Base-by-base conservation (phyloP, 2,329 filamentous ascomycete genomes). In the Fusarium subglutinans region DNA sequence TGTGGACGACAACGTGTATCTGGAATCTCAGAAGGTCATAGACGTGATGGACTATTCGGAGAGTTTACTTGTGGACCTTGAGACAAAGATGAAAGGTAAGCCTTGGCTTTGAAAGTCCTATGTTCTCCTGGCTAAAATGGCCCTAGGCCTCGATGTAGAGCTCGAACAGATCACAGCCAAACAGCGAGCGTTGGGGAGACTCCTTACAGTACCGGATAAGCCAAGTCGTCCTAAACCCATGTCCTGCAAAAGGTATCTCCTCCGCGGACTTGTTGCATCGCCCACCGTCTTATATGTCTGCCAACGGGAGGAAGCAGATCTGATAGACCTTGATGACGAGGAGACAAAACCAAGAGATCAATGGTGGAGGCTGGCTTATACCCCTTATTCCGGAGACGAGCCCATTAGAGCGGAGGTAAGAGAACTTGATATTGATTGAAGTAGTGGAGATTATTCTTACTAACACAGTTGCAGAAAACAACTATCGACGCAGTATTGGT, bases 301-400 rank as follows among this genome's bases (percentile, higher is more conserved):
- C 73, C 83, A 82, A 65, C 82, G 84, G 43, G 76, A 81, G 22
- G 83, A 84, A 61, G 78, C 79, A 9, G 81, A 85, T 57, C 76
- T 86, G 38, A 84, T 86, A 56, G 84, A 87, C 22, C 54, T 86
- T n/a, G 82, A 80, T 3, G 83, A 81, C 38, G 66, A 71, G 8
- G 58, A 80, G 7, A 72, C 71, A 33, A 71, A 75, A 28, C 66
- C 77, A 8, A 71, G 70, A 22, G 87, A 89, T 59, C 88, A 89
- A 75, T 90, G 88, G 88, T 90, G 88, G 88, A 85, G 85, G 71
- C 80, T 90, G 51, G 81, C 84, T 41, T 88, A 86, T 69, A 77
- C 79, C 28, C 77, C 81, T 18, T 76, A 80, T 22, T 45, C 43
- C 24, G 83, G 83, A 17, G 74, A 81, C 11, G 80, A 82, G 54